Evolutionary conservation across 2,329 filamentous ascomycete species (phyloP).

Genomic region (Purpureocillium takamizusanense): DNA sequence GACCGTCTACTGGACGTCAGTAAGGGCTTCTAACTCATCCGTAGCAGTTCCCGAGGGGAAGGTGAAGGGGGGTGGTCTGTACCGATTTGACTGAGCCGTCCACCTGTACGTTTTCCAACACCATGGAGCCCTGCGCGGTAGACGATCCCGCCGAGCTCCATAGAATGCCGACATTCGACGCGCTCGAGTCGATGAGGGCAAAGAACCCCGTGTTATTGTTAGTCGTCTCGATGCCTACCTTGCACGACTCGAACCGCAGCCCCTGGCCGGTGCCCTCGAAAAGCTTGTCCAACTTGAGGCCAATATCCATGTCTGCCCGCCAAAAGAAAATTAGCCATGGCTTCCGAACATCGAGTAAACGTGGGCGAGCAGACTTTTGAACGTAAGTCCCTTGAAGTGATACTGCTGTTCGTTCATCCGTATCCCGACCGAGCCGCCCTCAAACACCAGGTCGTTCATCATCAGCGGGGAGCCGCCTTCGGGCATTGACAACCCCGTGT

Average conservation of each 20-base stretch:
- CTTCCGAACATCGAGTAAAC: too few relatives aligned
- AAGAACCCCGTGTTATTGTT: conserved; percentile 15
- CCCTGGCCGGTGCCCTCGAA: conserved; percentile 19
- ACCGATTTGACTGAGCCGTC: conserved; percentile 14
- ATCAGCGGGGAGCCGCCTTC: conserved; percentile 22
- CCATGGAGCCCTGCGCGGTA: conserved; percentile 16
- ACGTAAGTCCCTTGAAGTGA: conserved; percentile 20
- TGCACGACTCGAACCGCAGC: conserved; percentile 17
- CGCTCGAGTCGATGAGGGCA: conserved; percentile 19
- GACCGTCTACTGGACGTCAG: conserved; percentile 7
- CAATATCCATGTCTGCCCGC: conserved; percentile 12
- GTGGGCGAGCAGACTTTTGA: too few relatives aligned
- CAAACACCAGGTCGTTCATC: conserved; percentile 21
- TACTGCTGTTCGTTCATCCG: conserved; percentile 23
- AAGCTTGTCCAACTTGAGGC: conserved; percentile 15
- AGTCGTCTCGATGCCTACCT: conserved; percentile 18
- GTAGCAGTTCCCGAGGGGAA: too few relatives aligned
- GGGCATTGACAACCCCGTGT: conserved; percentile 24
- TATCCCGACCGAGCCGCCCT: conserved; percentile 21
- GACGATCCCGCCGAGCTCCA: conserved; percentile 15
- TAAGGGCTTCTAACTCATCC: too few relatives aligned
- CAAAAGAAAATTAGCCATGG: too few relatives aligned
- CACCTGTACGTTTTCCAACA: conserved; percentile 17
- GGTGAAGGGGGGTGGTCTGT: conserved; percentile 1
- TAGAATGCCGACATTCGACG: conserved; percentile 15